Evolutionary conservation across 2,329 filamentous ascomycete genomes (phyloP), one percentile per base, ranked within the genome.

Genomic region (Cryphonectria japonica): DNA sequence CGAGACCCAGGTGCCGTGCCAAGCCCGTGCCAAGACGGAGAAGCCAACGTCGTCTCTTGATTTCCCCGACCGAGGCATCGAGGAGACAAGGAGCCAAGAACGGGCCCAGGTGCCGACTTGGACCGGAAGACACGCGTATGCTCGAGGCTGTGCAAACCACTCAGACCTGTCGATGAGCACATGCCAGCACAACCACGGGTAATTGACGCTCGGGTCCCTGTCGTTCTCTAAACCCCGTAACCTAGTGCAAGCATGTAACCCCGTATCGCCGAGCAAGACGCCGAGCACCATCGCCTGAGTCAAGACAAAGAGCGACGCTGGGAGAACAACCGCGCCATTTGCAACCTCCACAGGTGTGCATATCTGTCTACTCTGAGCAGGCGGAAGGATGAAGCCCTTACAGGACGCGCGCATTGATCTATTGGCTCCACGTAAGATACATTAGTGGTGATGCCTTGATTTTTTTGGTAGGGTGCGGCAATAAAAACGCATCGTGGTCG

Each of bases 11-110:
- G 26, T 41, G 63, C 63, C 63, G 63, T 52, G 63, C 63, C 63
- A 65, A 65, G 63, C 63, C 63, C 63, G 63, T 65, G 67, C 67
- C 67, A 68, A 68, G 67, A 68, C 67, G 67, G 67, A 59, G 59
- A 52, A 54, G 32, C 13, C 60, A 60, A 68, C 67, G 67, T 61
- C 67, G 59, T 22, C 59, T 68, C 67, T 61, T 52, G 22, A 63
- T 34, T 39, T 41, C 59, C 32, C 63, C 63, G 63, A 41, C 41
- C 26, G 63, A 46, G 11, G 41, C 16, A 11, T 32, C n/a, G 26
- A 46, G 41, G 32, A 64, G 37, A 34, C 26, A 26, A 11, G 26
- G 63, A 52, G 9, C 26, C 39, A 50, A 32, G 29, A 13, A 19
- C 41, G 29, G n/a, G 3, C 41, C 14, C 7, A 65, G 26, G 26